phyloP scores from a whole-genome alignment of 441 rosid genomes.

The Mallotus japonicus region DNA sequence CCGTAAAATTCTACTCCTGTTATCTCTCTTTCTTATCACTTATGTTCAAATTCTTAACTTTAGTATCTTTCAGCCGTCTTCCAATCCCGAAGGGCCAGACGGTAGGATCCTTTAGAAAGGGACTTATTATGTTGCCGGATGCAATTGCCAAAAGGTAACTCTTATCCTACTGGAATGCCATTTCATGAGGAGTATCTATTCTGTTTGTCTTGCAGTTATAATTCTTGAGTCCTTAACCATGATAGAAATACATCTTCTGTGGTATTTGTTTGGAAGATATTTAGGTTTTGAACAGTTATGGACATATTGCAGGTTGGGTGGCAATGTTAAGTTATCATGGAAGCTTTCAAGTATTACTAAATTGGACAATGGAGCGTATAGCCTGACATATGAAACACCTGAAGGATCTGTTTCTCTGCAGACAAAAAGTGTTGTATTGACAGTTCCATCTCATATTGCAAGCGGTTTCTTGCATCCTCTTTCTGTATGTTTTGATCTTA shows the following conservation, averaged over 20 bases:
- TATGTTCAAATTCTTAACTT: slow-evolving; percentile 18
- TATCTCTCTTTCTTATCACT: slow-evolving; percentile 12
- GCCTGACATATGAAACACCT: slow-evolving; percentile 81
- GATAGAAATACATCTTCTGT: neutral
- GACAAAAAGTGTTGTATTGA: slow-evolving; percentile 75
- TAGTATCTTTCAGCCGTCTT: slow-evolving; percentile 50
- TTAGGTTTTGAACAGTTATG: slow-evolving; percentile 22
- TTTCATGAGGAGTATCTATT: slow-evolving; percentile 1
- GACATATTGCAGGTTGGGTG: slow-evolving; percentile 59
- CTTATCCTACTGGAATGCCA: neutral
- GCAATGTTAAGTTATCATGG: slow-evolving; percentile 74
- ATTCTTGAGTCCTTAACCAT: neutral
- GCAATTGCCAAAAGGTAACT: slow-evolving; percentile 74
- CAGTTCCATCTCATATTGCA: slow-evolving; percentile 84
- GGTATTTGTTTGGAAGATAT: neutral
- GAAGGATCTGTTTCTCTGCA: slow-evolving; percentile 71
- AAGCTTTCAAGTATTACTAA: slow-evolving; percentile 64
- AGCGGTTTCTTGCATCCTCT: slow-evolving; percentile 67
- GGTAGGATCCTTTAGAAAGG: slow-evolving; percentile 84
- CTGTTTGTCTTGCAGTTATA: slow-evolving; percentile 1
- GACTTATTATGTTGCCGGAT: slow-evolving; percentile 73
- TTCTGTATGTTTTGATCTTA: slow-evolving; percentile 55
- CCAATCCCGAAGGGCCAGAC: slow-evolving; percentile 91
- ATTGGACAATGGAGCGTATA: slow-evolving; percentile 54
- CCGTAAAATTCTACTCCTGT: slow-evolving; percentile 43